Conservation (phyloP, 495 filamentous ascomycete species). For the Letharia columbiana region DNA sequence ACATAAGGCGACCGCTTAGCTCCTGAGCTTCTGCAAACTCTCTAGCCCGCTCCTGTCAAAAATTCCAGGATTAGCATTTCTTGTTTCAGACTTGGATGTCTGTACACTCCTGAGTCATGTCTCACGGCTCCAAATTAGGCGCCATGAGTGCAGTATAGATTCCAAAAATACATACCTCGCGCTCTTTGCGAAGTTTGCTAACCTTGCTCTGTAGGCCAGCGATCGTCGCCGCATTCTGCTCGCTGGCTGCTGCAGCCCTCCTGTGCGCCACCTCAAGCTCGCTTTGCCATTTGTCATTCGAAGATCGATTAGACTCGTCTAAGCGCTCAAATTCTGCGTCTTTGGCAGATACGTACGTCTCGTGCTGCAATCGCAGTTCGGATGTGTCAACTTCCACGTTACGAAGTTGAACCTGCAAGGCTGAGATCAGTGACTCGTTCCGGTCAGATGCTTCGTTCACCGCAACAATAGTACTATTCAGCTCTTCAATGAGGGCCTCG, state of each 20-base stretch:
- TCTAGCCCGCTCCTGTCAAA: conserved; percentile 37
- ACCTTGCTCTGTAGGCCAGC: conserved; percentile 3
- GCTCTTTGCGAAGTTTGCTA: conserved; percentile 10
- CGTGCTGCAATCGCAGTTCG: conserved; percentile 6
- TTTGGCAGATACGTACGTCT: not conserved
- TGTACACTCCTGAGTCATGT: not conserved
- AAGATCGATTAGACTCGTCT: conserved; percentile 5
- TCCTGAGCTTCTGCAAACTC: conserved; percentile 44
- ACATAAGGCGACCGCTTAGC: conserved; percentile 40
- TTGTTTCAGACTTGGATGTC: no score
- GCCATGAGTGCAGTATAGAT: not conserved
- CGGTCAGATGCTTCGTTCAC: not conserved
- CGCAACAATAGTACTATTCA: conserved; percentile 1
- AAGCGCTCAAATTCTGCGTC: conserved; percentile 9
- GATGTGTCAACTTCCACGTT: conserved; percentile 1
- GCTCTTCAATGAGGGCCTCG: not conserved
- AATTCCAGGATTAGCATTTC: conserved; percentile 12
- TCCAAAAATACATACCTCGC: not conserved
- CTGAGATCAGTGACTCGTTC: conserved; percentile 7
- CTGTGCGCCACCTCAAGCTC: conserved; percentile 1
- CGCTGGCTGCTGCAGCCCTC: not conserved
- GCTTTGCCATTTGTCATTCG: conserved; percentile 8
- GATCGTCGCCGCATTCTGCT: conserved; percentile 5
- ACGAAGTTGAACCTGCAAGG: conserved; percentile 8
- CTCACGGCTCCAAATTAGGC: not conserved